Base-by-base conservation (phyloP, 768 basidiomycete genomes). In the Tricholoma bakamatsutake region DNA sequence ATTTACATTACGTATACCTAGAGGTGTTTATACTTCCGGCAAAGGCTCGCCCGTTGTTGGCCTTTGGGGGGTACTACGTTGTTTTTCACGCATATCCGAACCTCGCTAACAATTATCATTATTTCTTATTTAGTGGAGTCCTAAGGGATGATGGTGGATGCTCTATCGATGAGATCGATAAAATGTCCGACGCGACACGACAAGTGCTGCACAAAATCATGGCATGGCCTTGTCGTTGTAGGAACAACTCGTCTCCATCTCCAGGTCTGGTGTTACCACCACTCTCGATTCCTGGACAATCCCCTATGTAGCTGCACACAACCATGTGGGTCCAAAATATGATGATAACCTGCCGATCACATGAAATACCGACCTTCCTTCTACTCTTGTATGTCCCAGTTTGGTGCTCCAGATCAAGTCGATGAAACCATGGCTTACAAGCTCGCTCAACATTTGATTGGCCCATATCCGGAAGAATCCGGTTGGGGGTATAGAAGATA, bases 231-330 rank as follows among this genome's bases (percentile, higher is more conserved):
- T 7, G 34, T 40, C 40, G 27, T 46, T 40, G 10, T 58, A 97
- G 95, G 95, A 98, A 82, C 95, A 98, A 85, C 98, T 95, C 1
- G 95, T 98, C 17, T 98, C 95, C 4, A 96, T 98, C 58, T 96
- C 97, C 5, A 98, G 98, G 72, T 97, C 97, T 0, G 97, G 97
- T 8, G 98, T 99, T 61, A 98, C 98, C 66, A 98, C 97, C 0
- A 99, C 97, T 0, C 78, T 99, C 56, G 98, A 99, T 64, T 96
- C 97, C 0, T 80, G 97, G n/a, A 98, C 97, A 0, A 24, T 98
- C 95, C 0, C 61, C 79, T 99, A n/a, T n/a, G n/a, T n/a, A 9
- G 97, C 97, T 1, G 97, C 95, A 5, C 97, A 97, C 21, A 98
- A 99, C 67, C 97, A 97, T 1, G 90, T 98, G 27, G 93, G 91